A percentile compares a stretch with the other conserved stretches of the same genome.
These are phyloP conservation scores for Hippophae rhamnoides DNA, from an alignment of 306 rosid species.

Conservation along the genomic window DNA sequence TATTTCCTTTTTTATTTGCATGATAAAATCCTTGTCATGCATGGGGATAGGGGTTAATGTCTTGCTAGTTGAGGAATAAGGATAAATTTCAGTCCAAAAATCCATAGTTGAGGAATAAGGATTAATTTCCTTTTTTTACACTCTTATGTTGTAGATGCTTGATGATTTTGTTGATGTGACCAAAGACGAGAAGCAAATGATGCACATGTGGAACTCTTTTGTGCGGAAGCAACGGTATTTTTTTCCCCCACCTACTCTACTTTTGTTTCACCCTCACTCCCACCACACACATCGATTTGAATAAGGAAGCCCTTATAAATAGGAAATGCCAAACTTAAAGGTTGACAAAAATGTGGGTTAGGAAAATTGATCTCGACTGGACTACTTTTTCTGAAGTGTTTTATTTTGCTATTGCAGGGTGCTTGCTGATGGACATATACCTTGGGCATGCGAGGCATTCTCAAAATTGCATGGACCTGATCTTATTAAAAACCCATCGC, in stretches of 20 bases:
- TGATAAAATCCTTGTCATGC: slow-evolving; percentile 8
- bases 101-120: slow-evolving; percentile 4
- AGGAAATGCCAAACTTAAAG: no score
- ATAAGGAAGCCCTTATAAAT: no score
- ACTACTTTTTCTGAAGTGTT: slow-evolving; percentile 15
- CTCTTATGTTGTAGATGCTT: slow-evolving; percentile 49
- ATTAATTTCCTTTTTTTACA: slow-evolving; percentile 3
- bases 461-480: slow-evolving; percentile 42
- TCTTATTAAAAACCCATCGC: slow-evolving; percentile 30
- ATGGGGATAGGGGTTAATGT: background rate
- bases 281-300: background rate
- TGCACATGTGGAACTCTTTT: slow-evolving; percentile 74
- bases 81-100: background rate
- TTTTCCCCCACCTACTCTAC: background rate
- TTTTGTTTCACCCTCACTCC: background rate
- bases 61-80: slow-evolving; percentile 8
- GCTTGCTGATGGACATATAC: slow-evolving; percentile 64
- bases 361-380: no score
- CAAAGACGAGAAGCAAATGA: slow-evolving; percentile 49
- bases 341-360: no score
- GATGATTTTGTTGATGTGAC: slow-evolving; percentile 52
- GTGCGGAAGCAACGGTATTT: slow-evolving; percentile 55
- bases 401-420: slow-evolving; percentile 46
- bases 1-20: slow-evolving; percentile 8
- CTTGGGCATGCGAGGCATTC: slow-evolving; percentile 84